Evolutionary conservation across 768 basidiomycete species (phyloP).

Genomic region (Phaeotremella fagi): DNA sequence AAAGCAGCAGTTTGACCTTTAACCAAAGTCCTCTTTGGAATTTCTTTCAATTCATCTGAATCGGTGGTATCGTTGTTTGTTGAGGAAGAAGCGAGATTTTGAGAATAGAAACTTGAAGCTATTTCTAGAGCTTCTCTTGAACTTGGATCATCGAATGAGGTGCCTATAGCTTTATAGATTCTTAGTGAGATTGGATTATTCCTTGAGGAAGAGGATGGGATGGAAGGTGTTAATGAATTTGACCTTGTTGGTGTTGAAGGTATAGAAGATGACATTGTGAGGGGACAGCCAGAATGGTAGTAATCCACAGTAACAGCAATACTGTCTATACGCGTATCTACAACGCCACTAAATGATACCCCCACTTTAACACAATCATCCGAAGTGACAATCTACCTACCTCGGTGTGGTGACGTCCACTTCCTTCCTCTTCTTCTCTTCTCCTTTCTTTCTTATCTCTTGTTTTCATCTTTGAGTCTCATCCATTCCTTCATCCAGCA

Average conservation of each 20-base stretch:
- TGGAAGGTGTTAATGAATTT: background rate
- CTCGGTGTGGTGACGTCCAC: too few relatives aligned
- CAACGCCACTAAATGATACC: too few relatives aligned
- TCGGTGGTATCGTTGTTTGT: background rate
- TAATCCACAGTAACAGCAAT: too few relatives aligned
- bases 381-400: too few relatives aligned
- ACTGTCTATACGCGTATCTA: too few relatives aligned
- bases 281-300: too few relatives aligned
- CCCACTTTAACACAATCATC: too few relatives aligned
- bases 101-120: slow-evolving; percentile 69
- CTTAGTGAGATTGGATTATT: slow-evolving; percentile 68
- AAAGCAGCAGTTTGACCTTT: slow-evolving; percentile 55
- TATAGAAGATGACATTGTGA: slow-evolving; percentile 1
- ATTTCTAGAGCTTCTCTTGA: slow-evolving; percentile 70
- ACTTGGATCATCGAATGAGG: slow-evolving; percentile 50
- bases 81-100: background rate
- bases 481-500: too few relatives aligned
- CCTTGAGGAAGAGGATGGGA: slow-evolving; percentile 14
- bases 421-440: too few relatives aligned
- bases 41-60: slow-evolving; percentile 1
- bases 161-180: slow-evolving; percentile 84
- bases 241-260: background rate
- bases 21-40: slow-evolving; percentile 19
- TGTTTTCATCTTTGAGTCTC: too few relatives aligned
- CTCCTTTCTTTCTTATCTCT: too few relatives aligned